Conservation (phyloP, 1,284 basidiomycete genomes). For the Microbotryum saponariae region DNA sequence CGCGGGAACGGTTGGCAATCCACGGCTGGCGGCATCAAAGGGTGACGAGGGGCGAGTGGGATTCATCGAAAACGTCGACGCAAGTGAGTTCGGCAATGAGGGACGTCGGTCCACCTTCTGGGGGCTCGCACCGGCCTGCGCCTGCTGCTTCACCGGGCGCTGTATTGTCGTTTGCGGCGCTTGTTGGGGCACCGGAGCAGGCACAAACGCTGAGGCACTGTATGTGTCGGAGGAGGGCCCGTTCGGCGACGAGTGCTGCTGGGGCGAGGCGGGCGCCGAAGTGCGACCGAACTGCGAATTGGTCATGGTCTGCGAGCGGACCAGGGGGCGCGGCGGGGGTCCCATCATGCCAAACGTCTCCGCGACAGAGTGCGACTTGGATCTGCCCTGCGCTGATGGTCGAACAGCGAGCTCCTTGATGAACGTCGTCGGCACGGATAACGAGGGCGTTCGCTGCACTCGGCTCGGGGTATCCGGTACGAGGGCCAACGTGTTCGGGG, state of each 20-base stretch:
- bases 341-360: slow-evolving; percentile 5
- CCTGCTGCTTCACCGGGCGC: background rate
- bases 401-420: background rate
- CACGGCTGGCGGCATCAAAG: slow-evolving; percentile 15
- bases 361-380: background rate
- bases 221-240: slow-evolving; percentile 3
- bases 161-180: background rate
- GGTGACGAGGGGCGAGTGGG: slow-evolving; percentile 9
- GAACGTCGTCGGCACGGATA: background rate
- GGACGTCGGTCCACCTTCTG: no score
- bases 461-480: background rate
- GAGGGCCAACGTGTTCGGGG: no score
- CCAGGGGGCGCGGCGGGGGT: slow-evolving; percentile 1
- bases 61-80: slow-evolving; percentile 6
- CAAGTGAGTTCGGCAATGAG: background rate
- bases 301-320: slow-evolving; percentile 1
- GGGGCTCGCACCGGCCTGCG: background rate
- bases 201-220: background rate
- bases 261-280: background rate
- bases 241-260: background rate
- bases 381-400: background rate
- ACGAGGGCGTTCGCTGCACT: background rate
- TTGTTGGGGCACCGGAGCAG: background rate
- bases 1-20: slow-evolving; percentile 7
- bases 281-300: slow-evolving; percentile 12